These are phyloP conservation scores for Stereocaulon alpinum DNA, from an alignment of 495 filamentous ascomycete genomes.

Conservation along the genomic window DNA sequence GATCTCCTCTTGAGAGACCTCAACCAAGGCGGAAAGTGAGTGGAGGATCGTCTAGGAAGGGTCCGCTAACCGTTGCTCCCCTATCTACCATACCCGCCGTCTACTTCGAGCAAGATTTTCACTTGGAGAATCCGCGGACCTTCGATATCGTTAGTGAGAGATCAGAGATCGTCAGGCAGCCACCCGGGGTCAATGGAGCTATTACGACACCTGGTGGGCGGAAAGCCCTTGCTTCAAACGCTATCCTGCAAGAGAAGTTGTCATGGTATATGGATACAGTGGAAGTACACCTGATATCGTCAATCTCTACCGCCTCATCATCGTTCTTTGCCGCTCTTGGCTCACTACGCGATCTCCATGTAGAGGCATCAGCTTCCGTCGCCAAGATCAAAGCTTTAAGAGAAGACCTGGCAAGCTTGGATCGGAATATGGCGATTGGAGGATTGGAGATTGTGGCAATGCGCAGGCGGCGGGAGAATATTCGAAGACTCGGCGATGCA, in stretches of 20 bases:
- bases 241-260: slow-evolving; percentile 96
- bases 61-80: slow-evolving; percentile 60
- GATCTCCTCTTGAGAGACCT: slow-evolving; percentile 41
- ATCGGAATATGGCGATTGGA: slow-evolving; percentile 76
- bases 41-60: slow-evolving; percentile 40
- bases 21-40: slow-evolving; percentile 40
- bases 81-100: slow-evolving; percentile 84
- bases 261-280: slow-evolving; percentile 99
- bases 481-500: slow-evolving; percentile 70
- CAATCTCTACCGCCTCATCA: slow-evolving; percentile 86
- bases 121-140: slow-evolving; percentile 87
- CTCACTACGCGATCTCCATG: slow-evolving; percentile 79
- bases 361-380: slow-evolving; percentile 86
- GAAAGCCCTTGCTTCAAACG: slow-evolving; percentile 90
- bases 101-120: slow-evolving; percentile 94
- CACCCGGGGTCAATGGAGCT: slow-evolving; percentile 52
- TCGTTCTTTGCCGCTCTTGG: slow-evolving; percentile 96
- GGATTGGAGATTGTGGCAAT: slow-evolving; percentile 81
- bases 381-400: slow-evolving; percentile 72
- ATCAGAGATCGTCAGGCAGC: slow-evolving; percentile 76
- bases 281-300: slow-evolving; percentile 92
- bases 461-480: slow-evolving; percentile 69
- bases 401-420: slow-evolving; percentile 66
- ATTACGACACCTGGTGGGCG: slow-evolving; percentile 48
- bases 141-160: slow-evolving; percentile 96